A percentile compares a stretch with the other conserved stretches of the same genome.
Evolutionary conservation across 495 filamentous ascomycete species (phyloP).

Genomic region (Penicillium paxilli): DNA sequence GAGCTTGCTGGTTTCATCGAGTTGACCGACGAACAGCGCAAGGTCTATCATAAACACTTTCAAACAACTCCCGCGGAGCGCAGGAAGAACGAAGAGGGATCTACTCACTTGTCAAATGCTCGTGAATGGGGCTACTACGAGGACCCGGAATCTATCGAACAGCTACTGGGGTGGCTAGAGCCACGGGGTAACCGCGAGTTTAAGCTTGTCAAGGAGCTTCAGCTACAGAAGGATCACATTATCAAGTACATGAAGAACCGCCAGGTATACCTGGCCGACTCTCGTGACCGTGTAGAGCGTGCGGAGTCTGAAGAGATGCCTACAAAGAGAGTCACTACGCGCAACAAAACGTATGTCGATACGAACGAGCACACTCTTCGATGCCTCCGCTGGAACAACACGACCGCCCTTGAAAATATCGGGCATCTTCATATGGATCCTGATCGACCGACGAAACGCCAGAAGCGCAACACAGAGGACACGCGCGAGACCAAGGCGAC

Average conservation of each 20-base stretch:
- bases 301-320: conserved; percentile 56
- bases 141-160: conserved; percentile 71
- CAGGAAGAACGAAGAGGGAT: conserved; percentile 82
- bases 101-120: conserved; percentile 73
- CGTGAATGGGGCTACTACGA: conserved; percentile 90
- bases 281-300: conserved; percentile 53
- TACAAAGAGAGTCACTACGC: conserved; percentile 72
- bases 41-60: conserved; percentile 61
- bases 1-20: conserved; percentile 86
- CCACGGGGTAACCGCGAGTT: conserved; percentile 77
- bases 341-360: conserved; percentile 68
- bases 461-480: conserved; percentile 53
- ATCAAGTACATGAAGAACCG: conserved; percentile 76
- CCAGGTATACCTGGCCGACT: conserved; percentile 63
- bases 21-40: conserved; percentile 64
- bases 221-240: conserved; percentile 75
- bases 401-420: conserved; percentile 68
- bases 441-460: conserved; percentile 61
- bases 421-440: conserved; percentile 83
- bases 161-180: conserved; percentile 86
- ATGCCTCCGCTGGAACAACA: conserved; percentile 83
- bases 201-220: conserved; percentile 82
- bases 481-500: conserved; percentile 43
- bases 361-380: conserved; percentile 54
- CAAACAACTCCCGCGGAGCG: conserved; percentile 80